phyloP scores from a whole-genome alignment of 345 rosid species.

The Ricinus communis region DNA sequence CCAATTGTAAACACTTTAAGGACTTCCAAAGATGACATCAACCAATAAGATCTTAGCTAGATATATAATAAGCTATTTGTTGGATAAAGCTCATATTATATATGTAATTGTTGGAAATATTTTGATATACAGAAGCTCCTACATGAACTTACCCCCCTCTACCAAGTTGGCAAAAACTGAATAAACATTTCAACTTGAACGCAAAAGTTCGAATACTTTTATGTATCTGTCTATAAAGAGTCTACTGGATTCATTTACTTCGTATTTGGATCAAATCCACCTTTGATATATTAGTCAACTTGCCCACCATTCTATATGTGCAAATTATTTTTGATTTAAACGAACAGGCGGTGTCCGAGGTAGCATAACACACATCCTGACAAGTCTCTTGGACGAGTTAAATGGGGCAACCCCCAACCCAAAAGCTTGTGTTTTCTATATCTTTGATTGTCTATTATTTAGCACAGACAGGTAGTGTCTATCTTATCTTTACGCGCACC shows the following conservation, averaged over 20 bases:
- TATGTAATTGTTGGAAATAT: neutral
- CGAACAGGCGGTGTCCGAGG: too few relatives aligned
- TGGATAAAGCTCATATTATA: neutral
- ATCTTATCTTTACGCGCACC: too few relatives aligned
- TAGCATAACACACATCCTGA: too few relatives aligned
- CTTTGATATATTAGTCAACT: conserved; percentile 17
- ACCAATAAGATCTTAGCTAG: neutral
- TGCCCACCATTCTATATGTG: neutral
- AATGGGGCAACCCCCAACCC: too few relatives aligned
- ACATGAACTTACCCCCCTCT: neutral
- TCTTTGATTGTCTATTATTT: too few relatives aligned
- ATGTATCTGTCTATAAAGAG: neutral
- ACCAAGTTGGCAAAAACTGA: conserved; percentile 10
- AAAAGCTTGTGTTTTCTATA: too few relatives aligned
- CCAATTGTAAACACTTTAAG: neutral
- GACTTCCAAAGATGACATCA: neutral
- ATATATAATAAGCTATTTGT: neutral
- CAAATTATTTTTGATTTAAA: neutral
- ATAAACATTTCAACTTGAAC: conserved; percentile 22
- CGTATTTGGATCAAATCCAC: neutral
- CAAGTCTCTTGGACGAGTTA: too few relatives aligned
- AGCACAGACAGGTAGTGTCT: too few relatives aligned
- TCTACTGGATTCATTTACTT: conserved; percentile 16
- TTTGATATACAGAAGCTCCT: neutral
- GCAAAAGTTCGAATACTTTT: neutral